Percentiles rank a stretch among this genome's conserved stretches.
phyloP scores from a whole-genome alignment of 192 early-diverging fungal genomes.

The Umbelopsis sp. region DNA sequence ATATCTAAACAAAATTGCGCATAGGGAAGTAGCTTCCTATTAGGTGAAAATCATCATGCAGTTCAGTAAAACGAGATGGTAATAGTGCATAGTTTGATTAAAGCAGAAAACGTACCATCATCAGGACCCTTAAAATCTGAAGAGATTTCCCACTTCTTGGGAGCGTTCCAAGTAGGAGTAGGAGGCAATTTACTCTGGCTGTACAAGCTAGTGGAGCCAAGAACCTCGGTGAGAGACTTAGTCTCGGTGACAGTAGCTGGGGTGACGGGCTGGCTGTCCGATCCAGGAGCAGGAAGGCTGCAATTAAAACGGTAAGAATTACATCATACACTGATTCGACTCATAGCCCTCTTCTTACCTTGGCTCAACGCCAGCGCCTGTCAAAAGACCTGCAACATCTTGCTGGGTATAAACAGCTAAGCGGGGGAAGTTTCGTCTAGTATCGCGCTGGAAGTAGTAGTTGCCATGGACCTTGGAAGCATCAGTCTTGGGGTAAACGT shows the following conservation, averaged over 20 bases:
- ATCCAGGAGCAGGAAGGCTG: conserved; percentile 24
- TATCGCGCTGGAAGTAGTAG: conserved; percentile 90
- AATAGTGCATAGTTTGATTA: neutral
- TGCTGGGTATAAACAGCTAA: conserved; percentile 78
- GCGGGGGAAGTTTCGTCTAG: conserved; percentile 89
- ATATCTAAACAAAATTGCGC: conserved; percentile 15
- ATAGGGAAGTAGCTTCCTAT: conserved; percentile 41
- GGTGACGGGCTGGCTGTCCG: conserved; percentile 21
- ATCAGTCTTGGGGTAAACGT: conserved; percentile 51
- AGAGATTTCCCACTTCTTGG: conserved; percentile 35
- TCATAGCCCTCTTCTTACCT: conserved; percentile 22
- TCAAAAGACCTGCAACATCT: conserved; percentile 71
- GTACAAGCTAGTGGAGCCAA: conserved; percentile 32
- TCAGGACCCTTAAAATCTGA: conserved; percentile 35
- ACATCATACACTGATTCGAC: neutral
- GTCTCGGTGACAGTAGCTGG: conserved; percentile 16
- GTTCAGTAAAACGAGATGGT: conserved; percentile 5
- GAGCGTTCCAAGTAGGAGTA: conserved; percentile 31
- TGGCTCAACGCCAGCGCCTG: conserved; percentile 32
- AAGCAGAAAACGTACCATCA: conserved; percentile 26
- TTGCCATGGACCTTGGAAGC: conserved; percentile 77
- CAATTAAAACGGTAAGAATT: neutral
- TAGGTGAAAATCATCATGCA: neutral
- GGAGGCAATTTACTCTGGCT: conserved; percentile 19
- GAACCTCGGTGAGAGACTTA: conserved; percentile 37